phyloP scores from a whole-genome alignment of 805 yeast species.

The Blastobotrys peoriensis region DNA sequence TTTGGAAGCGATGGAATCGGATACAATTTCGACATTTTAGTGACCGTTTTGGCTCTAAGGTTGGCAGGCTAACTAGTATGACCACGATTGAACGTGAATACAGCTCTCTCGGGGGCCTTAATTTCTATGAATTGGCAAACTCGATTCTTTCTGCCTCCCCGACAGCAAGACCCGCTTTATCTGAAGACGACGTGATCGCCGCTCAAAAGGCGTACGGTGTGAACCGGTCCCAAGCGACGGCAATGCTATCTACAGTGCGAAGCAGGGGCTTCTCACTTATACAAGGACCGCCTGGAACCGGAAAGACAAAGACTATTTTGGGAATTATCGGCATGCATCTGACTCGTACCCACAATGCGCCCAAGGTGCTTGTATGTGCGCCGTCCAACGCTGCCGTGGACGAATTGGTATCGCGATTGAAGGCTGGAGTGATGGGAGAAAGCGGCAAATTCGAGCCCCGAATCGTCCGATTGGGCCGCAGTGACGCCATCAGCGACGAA shows the following conservation, averaged over 20 bases:
- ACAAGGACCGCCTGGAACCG: slow-evolving; percentile 99
- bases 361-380: slow-evolving; percentile 80
- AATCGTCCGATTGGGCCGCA: slow-evolving; percentile 80
- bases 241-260: slow-evolving; percentile 67
- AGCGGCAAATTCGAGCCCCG: slow-evolving; percentile 52
- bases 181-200: slow-evolving; percentile 34
- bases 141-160: slow-evolving; percentile 66
- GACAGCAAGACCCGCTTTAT: slow-evolving; percentile 32
- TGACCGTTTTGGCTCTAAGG: neutral
- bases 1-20: too few species aligned
- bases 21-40: too few species aligned
- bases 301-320: slow-evolving; percentile 93
- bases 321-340: slow-evolving; percentile 78
- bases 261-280: slow-evolving; percentile 78
- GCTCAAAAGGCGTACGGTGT: slow-evolving; percentile 51
- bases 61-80: slow-evolving; percentile 40
- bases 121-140: slow-evolving; percentile 69
- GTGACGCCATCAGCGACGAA: slow-evolving; percentile 78
- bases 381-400: slow-evolving; percentile 99
- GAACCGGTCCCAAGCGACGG: slow-evolving; percentile 86
- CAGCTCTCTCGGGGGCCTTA: slow-evolving; percentile 73
- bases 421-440: slow-evolving; percentile 51
- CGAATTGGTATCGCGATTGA: slow-evolving; percentile 79
- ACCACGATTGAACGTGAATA: slow-evolving; percentile 90
- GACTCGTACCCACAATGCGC: slow-evolving; percentile 20